Conservation (phyloP, 768 basidiomycete genomes). For the Trametes punicea region DNA sequence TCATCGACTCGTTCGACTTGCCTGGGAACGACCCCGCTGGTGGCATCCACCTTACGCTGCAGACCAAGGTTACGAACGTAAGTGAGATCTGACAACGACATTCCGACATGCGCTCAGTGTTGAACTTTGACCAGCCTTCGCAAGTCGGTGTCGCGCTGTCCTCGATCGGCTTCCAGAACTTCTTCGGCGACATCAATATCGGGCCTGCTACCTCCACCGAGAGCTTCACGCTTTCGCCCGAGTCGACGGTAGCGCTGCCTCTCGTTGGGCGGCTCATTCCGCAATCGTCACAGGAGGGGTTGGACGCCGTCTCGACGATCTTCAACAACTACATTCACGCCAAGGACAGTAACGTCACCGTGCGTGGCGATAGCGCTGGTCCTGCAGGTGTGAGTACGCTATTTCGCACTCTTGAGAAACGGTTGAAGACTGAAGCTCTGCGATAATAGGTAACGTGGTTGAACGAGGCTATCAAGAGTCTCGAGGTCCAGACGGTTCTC, state of each 20-base stretch:
- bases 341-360: constrained; percentile 53
- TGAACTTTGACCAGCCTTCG: constrained; percentile 46
- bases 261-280: constrained; percentile 64
- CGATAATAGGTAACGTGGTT: constrained; percentile 60
- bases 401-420: constrained; percentile 17
- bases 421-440: neutral
- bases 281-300: constrained; percentile 49
- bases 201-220: constrained; percentile 53
- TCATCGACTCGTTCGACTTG: constrained; percentile 64
- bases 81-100: constrained; percentile 27
- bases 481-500: constrained; percentile 54
- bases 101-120: neutral
- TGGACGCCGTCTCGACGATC: constrained; percentile 55
- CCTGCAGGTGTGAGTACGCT: constrained; percentile 43
- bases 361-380: constrained; percentile 58
- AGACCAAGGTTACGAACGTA: constrained; percentile 59
- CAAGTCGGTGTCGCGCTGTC: constrained; percentile 69
- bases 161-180: constrained; percentile 60
- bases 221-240: constrained; percentile 52
- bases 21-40: constrained; percentile 69
- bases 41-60: constrained; percentile 64
- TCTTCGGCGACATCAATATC: constrained; percentile 48
- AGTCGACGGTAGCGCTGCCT: constrained; percentile 47
- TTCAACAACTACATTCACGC: constrained; percentile 76
- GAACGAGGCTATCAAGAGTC: constrained; percentile 64